Percentiles rank a stretch among this genome's conserved stretches.
Conservation (phyloP, 768 basidiomycete species). For the Pisolithus orientalis region DNA sequence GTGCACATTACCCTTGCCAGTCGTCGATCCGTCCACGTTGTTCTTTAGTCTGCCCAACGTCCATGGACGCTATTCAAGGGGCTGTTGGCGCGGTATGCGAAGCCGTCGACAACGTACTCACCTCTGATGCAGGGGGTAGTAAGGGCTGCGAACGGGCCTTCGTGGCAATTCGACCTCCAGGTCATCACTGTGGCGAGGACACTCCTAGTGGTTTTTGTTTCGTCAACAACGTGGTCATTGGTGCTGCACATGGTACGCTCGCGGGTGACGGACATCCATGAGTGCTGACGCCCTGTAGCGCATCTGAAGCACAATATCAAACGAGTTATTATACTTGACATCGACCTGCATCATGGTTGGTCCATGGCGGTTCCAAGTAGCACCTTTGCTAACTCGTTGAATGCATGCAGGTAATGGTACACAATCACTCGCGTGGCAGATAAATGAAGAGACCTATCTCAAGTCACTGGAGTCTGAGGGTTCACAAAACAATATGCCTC, state of each 20-base stretch:
- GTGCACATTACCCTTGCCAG: slow-evolving; percentile 16
- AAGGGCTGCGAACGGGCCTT: slow-evolving; percentile 48
- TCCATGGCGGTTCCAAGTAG: not conserved
- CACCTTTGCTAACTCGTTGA: not conserved
- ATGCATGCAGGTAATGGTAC: slow-evolving; percentile 76
- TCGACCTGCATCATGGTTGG: slow-evolving; percentile 40
- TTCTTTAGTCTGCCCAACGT: slow-evolving; percentile 65
- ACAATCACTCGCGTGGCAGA: slow-evolving; percentile 84
- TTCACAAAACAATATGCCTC: slow-evolving; percentile 18
- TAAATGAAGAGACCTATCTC: slow-evolving; percentile 83
- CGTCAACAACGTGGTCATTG: slow-evolving; percentile 88
- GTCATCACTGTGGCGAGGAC: slow-evolving; percentile 92
- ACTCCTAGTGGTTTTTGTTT: slow-evolving; percentile 93
- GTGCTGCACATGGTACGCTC: slow-evolving; percentile 76
- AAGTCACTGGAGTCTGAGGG: slow-evolving; percentile 51
- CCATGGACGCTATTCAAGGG: slow-evolving; percentile 72
- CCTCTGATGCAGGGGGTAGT: slow-evolving; percentile 11
- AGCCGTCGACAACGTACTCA: slow-evolving; percentile 69
- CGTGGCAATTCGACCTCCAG: slow-evolving; percentile 83
- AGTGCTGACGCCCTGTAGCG: slow-evolving; percentile 40
- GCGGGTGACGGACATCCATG: not conserved
- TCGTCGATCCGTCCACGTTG: not conserved
- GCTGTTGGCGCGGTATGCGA: slow-evolving; percentile 82
- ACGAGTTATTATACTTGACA: slow-evolving; percentile 82
- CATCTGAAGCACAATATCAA: slow-evolving; percentile 74